Evolutionary conservation across 768 basidiomycete species (phyloP), one percentile per base, ranked within the genome.

Genomic region (Termitomyces heimii): DNA sequence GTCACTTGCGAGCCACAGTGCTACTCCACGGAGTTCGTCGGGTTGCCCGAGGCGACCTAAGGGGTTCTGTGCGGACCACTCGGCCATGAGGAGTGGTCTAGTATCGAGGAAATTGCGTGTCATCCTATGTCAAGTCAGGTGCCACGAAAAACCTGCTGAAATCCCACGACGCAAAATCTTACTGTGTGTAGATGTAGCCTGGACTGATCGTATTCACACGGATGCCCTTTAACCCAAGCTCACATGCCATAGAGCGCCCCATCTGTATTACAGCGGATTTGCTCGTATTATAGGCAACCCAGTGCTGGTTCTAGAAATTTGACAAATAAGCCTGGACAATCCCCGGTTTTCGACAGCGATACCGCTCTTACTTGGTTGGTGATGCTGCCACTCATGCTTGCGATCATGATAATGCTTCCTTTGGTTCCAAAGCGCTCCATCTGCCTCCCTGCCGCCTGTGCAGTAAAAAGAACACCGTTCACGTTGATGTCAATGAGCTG

Each of bases 221-320:
- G 49, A 91, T 89, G 3, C 74, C 70, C 62, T 83, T 73, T n/a
- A 69, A 70, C 3, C 86, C 88, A 2, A 90, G 78, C 63, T 91
- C 89, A 66, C 85, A 87, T 3, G 87, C 88, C 81, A 91, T 80
- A 62, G 84, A 86, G 37, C 89, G 82, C 3, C 75, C 81, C 84
- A 89, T 87, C 71, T 91, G 89, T 34, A 89, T 60, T n/a, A 91
- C 84, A n/a, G 85, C 89, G 1, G 84, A 76, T 71, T 90, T 91
- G 69, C 82, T 83, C 22, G 82, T 80, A 67, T 88, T 89, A 70
- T 90, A 90, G 2, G 85, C 82, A 37, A 83, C 77, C 85, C 84
- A 89, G 18, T 81, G 77, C 59, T 86, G 84, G 60, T 78, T 78
- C 85, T 86, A 26, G 16, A 16, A 12, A 18, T 3, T 37, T 2